Conservation (phyloP, 352 stramenopile genomes). For the Globisporangium cylindrosporum region DNA sequence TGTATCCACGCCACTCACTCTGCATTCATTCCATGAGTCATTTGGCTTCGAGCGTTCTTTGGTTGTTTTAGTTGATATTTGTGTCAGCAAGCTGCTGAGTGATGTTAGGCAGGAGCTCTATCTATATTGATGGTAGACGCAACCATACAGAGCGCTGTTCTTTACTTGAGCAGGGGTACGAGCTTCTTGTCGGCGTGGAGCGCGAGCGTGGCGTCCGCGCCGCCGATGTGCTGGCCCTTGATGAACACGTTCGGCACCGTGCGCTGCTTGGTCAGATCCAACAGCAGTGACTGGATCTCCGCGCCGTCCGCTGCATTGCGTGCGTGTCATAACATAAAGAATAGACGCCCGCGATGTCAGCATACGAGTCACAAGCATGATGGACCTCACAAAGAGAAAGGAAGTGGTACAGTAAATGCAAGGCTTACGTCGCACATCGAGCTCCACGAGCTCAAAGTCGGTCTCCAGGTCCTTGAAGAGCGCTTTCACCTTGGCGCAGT, state of each 20-base stretch:
- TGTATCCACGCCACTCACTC: neutral
- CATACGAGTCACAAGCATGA: no score
- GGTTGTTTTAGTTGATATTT: neutral
- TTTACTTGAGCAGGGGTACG: constrained; percentile 49
- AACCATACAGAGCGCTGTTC: neutral
- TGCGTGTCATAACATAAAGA: neutral
- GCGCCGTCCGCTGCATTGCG: constrained; percentile 66
- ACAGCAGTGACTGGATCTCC: constrained; percentile 90
- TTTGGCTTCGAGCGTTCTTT: neutral
- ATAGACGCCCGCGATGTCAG: no score
- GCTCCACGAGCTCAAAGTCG: constrained; percentile 63
- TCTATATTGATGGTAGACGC: neutral
- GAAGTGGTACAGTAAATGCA: no score
- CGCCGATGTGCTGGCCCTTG: constrained; percentile 94
- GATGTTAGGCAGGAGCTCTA: neutral
- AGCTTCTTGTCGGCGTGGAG: constrained; percentile 62
- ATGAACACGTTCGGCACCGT: constrained; percentile 99
- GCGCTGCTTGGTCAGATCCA: constrained; percentile 91
- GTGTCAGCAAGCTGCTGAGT: neutral
- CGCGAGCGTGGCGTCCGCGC: constrained; percentile 80
- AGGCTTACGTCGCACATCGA: constrained; percentile 53
- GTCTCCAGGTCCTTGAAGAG: constrained; percentile 75
- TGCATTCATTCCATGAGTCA: neutral
- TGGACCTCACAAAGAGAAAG: no score
- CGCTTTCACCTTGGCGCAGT: constrained; percentile 90